phyloP scores from a whole-genome alignment of 495 filamentous ascomycete genomes.

The Paragyromitra xinjiangensis region DNA sequence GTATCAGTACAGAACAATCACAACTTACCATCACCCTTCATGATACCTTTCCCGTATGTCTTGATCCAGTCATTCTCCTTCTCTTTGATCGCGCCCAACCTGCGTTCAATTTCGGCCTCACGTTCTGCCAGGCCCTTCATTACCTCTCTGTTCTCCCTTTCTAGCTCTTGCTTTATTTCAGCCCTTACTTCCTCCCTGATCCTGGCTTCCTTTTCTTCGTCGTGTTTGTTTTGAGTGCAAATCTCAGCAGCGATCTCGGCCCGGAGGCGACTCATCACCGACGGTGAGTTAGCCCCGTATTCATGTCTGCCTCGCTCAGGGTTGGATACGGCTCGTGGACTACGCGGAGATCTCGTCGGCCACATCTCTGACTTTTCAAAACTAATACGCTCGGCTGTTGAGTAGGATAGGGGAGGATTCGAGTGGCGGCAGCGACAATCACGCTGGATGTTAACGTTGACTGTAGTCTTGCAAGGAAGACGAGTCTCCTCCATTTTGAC shows the following conservation, averaged over 20 bases:
- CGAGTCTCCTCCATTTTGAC: background rate
- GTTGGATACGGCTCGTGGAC: background rate
- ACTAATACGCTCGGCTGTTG: background rate
- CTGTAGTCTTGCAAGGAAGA: background rate
- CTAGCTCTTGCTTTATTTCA: slow-evolving; percentile 4
- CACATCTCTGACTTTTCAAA: background rate
- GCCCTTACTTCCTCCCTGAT: slow-evolving; percentile 4
- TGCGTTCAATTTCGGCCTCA: background rate
- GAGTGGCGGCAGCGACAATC: background rate
- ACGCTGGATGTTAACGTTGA: background rate
- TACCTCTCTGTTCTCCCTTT: background rate
- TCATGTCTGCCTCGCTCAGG: background rate
- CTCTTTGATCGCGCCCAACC: background rate
- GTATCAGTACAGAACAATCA: background rate
- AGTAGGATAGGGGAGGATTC: background rate
- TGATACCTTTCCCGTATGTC: slow-evolving; percentile 16
- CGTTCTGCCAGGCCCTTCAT: background rate
- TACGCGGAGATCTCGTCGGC: background rate
- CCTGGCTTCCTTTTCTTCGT: background rate
- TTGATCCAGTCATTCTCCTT: slow-evolving; percentile 19
- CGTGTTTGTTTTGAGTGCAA: background rate
- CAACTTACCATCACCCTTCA: slow-evolving; percentile 15
- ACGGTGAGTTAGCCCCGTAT: background rate
- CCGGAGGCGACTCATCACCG: background rate
- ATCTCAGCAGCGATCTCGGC: background rate